phyloP scores from a whole-genome alignment of 83 land plant genomes.

The Thuja plicata region DNA sequence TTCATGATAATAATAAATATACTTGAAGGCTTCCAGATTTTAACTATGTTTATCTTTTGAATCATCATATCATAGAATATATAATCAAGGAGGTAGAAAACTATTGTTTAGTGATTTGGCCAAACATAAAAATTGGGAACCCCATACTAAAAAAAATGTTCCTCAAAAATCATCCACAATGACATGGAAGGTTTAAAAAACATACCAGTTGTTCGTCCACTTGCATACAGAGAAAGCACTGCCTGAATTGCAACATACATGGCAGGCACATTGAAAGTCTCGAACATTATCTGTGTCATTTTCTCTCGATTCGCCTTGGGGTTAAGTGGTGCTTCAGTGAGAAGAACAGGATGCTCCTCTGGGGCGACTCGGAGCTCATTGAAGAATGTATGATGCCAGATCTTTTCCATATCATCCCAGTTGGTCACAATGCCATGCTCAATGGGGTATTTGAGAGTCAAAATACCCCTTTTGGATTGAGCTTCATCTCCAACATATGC shows the following conservation, averaged over 20 bases:
- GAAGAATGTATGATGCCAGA: conserved; percentile 51
- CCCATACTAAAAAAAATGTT: neutral
- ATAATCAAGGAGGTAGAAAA: neutral
- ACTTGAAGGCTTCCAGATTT: too few relatives aligned
- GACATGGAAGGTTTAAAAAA: neutral
- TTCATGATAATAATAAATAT: too few relatives aligned
- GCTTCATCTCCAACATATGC: conserved; percentile 51
- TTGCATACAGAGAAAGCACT: conserved; percentile 48
- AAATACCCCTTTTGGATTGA: conserved; percentile 38
- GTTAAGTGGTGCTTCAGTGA: conserved; percentile 46
- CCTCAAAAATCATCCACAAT: neutral
- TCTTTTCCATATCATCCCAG: conserved; percentile 57
- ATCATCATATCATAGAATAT: too few relatives aligned
- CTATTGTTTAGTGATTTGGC: neutral
- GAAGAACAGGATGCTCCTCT: conserved; percentile 45
- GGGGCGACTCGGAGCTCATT: conserved; percentile 47
- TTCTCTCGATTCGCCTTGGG: conserved; percentile 51
- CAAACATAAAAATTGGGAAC: neutral
- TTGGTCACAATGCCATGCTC: conserved; percentile 50
- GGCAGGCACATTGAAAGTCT: conserved; percentile 42
- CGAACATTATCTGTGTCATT: conserved; percentile 52
- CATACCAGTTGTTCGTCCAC: conserved; percentile 43
- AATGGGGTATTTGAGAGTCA: conserved; percentile 42
- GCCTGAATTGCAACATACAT: conserved; percentile 53
- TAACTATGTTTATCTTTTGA: too few relatives aligned